These are phyloP conservation scores for Xylaria venustula DNA, from an alignment of 495 filamentous ascomycete genomes.

Conservation along the genomic window DNA sequence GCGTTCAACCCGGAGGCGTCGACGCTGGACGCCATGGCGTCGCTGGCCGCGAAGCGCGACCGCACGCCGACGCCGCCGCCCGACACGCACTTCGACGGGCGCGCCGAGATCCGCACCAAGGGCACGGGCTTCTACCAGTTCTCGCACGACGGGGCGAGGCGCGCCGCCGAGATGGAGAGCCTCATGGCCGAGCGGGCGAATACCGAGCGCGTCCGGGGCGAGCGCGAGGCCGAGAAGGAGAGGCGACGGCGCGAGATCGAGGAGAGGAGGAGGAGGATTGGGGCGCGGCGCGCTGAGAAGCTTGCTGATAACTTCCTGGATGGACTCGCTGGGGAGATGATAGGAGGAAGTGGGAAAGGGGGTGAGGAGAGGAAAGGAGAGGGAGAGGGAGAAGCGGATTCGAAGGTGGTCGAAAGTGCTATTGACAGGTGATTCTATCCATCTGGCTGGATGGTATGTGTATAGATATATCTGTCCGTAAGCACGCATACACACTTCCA, in stretches of 20 bases:
- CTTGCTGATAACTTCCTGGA: constrained; percentile 73
- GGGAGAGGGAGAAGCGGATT: not conserved
- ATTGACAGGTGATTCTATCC: too few species aligned
- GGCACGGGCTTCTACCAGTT: constrained; percentile 92
- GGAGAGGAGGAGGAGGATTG: constrained; percentile 47
- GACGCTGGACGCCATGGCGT: constrained; percentile 60
- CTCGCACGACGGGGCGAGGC: constrained; percentile 61
- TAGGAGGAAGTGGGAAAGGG: constrained; percentile 2
- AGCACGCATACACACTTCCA: too few species aligned
- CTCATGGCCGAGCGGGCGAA: constrained; percentile 62
- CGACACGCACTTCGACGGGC: constrained; percentile 80
- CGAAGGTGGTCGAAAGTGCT: too few species aligned
- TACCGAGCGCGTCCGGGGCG: constrained; percentile 63
- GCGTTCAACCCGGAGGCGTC: constrained; percentile 74
- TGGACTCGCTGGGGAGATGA: constrained; percentile 44
- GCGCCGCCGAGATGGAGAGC: constrained; percentile 72
- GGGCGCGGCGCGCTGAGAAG: constrained; percentile 59
- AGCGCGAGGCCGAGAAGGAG: constrained; percentile 49
- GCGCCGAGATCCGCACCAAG: constrained; percentile 76
- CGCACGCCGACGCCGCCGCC: constrained; percentile 72
- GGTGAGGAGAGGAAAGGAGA: not conserved
- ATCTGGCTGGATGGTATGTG: too few species aligned
- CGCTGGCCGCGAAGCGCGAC: constrained; percentile 71
- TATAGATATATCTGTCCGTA: too few species aligned
- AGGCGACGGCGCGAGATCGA: constrained; percentile 43